Conservation (phyloP, 106 monocot genomes). For the Amphibolis antarctica region DNA sequence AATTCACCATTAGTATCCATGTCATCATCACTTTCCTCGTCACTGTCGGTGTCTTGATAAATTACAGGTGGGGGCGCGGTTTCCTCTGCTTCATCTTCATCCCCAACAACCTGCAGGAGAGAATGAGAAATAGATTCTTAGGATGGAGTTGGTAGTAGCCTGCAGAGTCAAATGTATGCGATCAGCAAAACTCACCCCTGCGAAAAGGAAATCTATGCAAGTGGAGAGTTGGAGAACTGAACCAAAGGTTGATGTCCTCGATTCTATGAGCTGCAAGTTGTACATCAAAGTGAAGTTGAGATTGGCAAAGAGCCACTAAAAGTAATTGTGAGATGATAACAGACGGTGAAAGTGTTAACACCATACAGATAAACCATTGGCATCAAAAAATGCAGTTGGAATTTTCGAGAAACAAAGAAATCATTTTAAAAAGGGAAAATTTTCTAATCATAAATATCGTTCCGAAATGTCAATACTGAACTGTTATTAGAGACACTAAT, state of each 20-base stretch:
- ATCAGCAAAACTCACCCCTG: conserved; percentile 24
- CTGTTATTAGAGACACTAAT: no score
- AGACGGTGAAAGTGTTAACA: no score
- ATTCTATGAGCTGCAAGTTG: conserved; percentile 55
- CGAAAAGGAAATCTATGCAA: conserved; percentile 46
- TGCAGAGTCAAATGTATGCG: not conserved
- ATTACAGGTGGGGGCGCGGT: conserved; percentile 25
- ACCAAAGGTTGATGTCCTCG: conserved; percentile 62
- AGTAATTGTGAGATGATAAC: no score
- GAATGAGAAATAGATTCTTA: not conserved
- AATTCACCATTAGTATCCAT: conserved; percentile 49
- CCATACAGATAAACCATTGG: no score
- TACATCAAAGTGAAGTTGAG: not conserved
- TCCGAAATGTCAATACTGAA: no score
- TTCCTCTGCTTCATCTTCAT: conserved; percentile 48
- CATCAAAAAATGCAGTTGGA: no score
- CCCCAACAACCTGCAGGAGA: conserved; percentile 29
- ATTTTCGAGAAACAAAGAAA: no score
- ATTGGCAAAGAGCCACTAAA: not conserved
- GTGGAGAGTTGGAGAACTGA: conserved; percentile 55
- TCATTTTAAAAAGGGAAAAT: no score
- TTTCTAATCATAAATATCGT: no score
- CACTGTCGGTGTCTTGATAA: conserved; percentile 65
- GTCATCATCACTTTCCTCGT: conserved; percentile 39
- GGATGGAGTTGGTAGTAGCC: not conserved